Evolutionary conservation across 345 rosid genomes (phyloP).

Genomic region (Sisymbrium altissimum): DNA sequence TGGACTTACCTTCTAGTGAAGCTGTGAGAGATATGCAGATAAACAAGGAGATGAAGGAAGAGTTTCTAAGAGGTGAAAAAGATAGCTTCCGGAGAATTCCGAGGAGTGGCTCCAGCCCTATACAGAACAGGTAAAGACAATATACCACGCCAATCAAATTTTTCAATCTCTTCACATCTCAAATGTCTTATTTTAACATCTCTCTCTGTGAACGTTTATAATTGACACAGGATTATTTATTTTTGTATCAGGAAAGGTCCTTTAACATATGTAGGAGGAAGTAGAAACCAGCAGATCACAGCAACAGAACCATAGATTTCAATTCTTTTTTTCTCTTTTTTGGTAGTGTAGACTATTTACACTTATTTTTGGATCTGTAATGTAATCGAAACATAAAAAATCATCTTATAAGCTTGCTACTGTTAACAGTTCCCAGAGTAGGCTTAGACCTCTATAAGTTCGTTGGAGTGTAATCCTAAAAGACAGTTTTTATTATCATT

Average conservation of each 20-base stretch:
- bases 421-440: not conserved
- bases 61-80: slow-evolving; percentile 38
- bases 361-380: slow-evolving; percentile 12
- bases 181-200: not conserved
- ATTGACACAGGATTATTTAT: slow-evolving; percentile 9
- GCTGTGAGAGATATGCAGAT: slow-evolving; percentile 37
- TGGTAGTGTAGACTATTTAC: slow-evolving; percentile 24
- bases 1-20: slow-evolving; percentile 30
- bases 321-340: not conserved
- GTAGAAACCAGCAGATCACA: slow-evolving; percentile 29
- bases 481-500: not conserved
- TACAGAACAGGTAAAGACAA: slow-evolving; percentile 61
- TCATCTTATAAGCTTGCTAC: slow-evolving; percentile 10
- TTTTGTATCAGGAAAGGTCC: slow-evolving; percentile 39
- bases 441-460: slow-evolving; percentile 7
- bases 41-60: slow-evolving; percentile 27
- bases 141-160: not conserved
- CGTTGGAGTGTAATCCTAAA: not conserved
- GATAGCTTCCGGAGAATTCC: slow-evolving; percentile 68
- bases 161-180: slow-evolving; percentile 13
- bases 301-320: slow-evolving; percentile 11
- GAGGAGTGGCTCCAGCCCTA: slow-evolving; percentile 65
- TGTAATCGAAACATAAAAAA: slow-evolving; percentile 14
- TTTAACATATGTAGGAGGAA: slow-evolving; percentile 17
- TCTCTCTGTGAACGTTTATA: not conserved